Evolutionary conservation across 805 yeast species (phyloP).

Genomic region (Tetrapisispora taiwanensis): DNA sequence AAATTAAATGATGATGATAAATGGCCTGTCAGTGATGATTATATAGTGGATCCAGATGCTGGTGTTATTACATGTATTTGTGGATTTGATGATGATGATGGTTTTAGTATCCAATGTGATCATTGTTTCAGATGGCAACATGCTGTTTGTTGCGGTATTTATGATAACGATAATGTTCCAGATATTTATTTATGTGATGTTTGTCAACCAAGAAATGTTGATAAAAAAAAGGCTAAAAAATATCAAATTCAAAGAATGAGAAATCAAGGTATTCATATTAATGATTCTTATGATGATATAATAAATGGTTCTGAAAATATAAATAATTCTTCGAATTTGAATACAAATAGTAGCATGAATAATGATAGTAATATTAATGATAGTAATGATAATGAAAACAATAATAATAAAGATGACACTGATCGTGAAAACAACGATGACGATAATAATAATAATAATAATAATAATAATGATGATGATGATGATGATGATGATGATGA

Average conservation of each 20-base stretch:
- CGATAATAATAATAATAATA: background rate
- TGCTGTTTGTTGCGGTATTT: constrained; percentile 75
- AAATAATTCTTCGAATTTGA: background rate
- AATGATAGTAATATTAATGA: background rate
- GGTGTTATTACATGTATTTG: constrained; percentile 88
- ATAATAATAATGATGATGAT: background rate
- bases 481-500: background rate
- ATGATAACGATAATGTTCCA: constrained; percentile 65
- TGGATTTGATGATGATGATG: constrained; percentile 80
- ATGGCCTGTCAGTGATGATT: constrained; percentile 33
- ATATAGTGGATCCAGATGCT: constrained; percentile 68
- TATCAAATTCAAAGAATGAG: constrained; percentile 24
- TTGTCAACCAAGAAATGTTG: constrained; percentile 50
- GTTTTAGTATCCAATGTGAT: constrained; percentile 93
- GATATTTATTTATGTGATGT: constrained; percentile 72
- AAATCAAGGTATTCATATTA: constrained; percentile 9
- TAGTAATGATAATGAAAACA: background rate
- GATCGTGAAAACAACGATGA: too few species aligned
- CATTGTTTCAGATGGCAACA: constrained; percentile 92
- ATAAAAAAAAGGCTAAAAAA: constrained; percentile 34
- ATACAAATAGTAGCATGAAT: background rate
- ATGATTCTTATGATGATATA: background rate
- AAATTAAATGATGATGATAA: constrained; percentile 10
- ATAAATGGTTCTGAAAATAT: background rate
- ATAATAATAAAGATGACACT: too few species aligned